These are phyloP conservation scores for Cicer chorassanicum DNA, from an alignment of 306 rosid species.

Conservation along the genomic window DNA sequence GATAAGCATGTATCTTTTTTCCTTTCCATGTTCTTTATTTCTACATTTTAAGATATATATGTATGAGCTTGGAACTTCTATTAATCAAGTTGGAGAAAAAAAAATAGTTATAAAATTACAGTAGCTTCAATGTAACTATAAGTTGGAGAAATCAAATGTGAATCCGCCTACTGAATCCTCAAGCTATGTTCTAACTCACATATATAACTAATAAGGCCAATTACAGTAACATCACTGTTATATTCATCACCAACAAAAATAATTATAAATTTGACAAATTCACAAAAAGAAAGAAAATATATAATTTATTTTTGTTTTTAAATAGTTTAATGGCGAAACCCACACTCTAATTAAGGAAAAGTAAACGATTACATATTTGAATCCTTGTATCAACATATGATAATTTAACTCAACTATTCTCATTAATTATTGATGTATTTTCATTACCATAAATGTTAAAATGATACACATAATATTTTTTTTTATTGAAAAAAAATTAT, in stretches of 20 bases:
- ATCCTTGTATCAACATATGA: no score
- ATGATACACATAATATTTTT: no score
- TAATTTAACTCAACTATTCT: no score
- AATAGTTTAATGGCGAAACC: no score
- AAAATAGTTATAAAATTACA: not conserved
- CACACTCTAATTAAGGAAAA: no score
- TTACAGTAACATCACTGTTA: not conserved
- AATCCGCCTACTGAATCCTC: not conserved
- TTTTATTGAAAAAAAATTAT: no score
- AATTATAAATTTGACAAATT: not conserved
- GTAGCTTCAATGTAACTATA: no score
- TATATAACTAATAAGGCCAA: not conserved
- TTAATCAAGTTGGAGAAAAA: not conserved
- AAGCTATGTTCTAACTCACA: not conserved
- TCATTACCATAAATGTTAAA: no score
- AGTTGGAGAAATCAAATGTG: conserved; percentile 19
- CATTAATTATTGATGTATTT: no score
- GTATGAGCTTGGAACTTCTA: conserved; percentile 14
- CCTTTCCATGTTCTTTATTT: not conserved
- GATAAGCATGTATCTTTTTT: not conserved
- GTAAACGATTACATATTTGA: no score
- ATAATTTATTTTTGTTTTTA: no score
- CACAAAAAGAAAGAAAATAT: no score
- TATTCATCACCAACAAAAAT: not conserved
- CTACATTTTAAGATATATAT: not conserved